Evolutionary conservation across 1,284 basidiomycete genomes (phyloP), one percentile per base, ranked within the genome.

Genomic region (Cutaneotrichosporon sp.): DNA sequence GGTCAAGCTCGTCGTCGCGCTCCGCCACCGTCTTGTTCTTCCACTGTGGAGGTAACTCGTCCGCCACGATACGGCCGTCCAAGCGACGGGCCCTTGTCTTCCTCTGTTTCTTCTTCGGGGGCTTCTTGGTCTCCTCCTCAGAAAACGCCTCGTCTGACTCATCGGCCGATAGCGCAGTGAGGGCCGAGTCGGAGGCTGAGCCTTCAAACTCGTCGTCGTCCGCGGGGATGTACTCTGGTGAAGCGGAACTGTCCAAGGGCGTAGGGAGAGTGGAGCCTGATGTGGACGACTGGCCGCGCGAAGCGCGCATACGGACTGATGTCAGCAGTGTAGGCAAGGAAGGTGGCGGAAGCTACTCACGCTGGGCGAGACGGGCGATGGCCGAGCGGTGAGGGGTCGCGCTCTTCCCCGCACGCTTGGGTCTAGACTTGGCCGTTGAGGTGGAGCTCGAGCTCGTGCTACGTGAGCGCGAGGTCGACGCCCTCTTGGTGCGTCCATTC

Each of bases 11-110:
- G 9, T 14, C 34, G 8, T 62, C 63, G 58, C 67, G 57, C 47
- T 62, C 60, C 6, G 32, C 58, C 49, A 14, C 14, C 4, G 36
- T 22, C n/a, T 50, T 22, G 38, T 53, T 5, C 50, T 60, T 30
- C 66, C 66, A 67, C 16, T 38, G 26, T 2, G 36, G 56, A 3
- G 66, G 66, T 11, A 67, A n/a, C 8, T 60, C 50, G 22, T 68
- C 63, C 5, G 66, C 65, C 13, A 71, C 70, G 26, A 3, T 26
- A 5, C 46, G 62, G 14, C 65, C 67, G 32, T 65, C 70, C 13
- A 68, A 67, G 32, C 64, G 63, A 14, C 58, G 34, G n/a, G 65
- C 66, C 59, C 57, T 64, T 14, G 62, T 5, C 47, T 57, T 60
- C 52, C 49, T 64, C 18, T 30, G 56, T 46, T 62, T 66, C 38